Conservation (phyloP, 805 yeast genomes). For the Ogataea methanolica region DNA sequence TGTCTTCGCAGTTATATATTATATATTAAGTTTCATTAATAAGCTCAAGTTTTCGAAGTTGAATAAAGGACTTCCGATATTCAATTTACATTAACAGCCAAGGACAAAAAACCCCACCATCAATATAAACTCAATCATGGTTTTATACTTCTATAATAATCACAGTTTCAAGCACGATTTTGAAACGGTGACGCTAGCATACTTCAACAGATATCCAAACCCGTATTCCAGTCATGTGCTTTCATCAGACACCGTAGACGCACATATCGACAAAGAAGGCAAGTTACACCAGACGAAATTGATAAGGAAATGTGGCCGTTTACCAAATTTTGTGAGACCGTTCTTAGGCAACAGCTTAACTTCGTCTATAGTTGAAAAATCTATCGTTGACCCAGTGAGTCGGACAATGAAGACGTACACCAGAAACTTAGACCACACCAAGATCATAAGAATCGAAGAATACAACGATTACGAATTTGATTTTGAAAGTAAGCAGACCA, state of each 20-base stretch:
- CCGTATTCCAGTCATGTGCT: constrained; percentile 85
- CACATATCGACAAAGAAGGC: constrained; percentile 56
- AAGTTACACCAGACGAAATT: constrained; percentile 67
- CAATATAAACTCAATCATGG: constrained; percentile 40
- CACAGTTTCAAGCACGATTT: constrained; percentile 64
- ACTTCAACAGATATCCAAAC: constrained; percentile 68
- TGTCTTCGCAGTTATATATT: too few species aligned
- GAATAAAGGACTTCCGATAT: neutral
- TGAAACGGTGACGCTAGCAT: constrained; percentile 68
- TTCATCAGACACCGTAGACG: constrained; percentile 72
- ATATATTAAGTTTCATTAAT: too few species aligned
- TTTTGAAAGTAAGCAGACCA: constrained; percentile 30
- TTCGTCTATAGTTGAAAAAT: constrained; percentile 78
- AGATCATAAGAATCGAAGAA: constrained; percentile 76
- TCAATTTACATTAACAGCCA: neutral
- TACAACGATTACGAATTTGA: constrained; percentile 49
- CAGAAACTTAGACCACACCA: constrained; percentile 79
- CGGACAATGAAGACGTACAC: constrained; percentile 63
- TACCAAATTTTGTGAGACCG: constrained; percentile 77
- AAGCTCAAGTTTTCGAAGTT: too few species aligned
- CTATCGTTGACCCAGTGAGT: constrained; percentile 60
- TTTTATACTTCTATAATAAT: constrained; percentile 51
- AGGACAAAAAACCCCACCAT: neutral
- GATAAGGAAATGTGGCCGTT: constrained; percentile 70
- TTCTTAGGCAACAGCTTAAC: constrained; percentile 61